These are phyloP conservation scores for Linnemannia schmuckeri DNA, from an alignment of 192 early-diverging fungal genomes.

Conservation along the genomic window DNA sequence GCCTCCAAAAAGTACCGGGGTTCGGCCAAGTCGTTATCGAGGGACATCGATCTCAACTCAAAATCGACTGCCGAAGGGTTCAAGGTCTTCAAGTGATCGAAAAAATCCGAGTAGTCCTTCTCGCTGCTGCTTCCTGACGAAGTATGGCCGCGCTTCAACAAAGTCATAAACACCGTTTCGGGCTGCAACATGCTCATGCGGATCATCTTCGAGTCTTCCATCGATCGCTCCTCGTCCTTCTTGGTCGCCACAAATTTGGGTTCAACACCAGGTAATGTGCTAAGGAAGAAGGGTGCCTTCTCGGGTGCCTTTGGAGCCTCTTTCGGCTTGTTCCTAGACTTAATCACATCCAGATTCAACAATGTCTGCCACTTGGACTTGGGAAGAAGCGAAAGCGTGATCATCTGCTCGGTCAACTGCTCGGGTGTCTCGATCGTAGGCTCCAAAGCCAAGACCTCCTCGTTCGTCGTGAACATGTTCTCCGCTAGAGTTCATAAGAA, in stretches of 20 bases:
- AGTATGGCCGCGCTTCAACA: conserved; percentile 66
- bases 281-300: conserved; percentile 95
- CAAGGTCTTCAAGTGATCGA: conserved; percentile 80
- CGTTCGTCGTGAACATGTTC: conserved; percentile 45
- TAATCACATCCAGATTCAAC: conserved; percentile 90
- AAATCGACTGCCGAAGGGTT: conserved; percentile 89
- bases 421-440: conserved; percentile 61
- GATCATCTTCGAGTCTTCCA: conserved; percentile 56
- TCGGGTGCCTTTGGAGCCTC: conserved; percentile 92
- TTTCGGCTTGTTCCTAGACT: conserved; percentile 92
- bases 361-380: conserved; percentile 93
- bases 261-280: conserved; percentile 78
- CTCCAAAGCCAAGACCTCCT: conserved; percentile 46
- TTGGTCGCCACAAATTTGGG: conserved; percentile 73
- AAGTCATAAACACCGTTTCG: conserved; percentile 72
- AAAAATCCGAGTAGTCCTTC: conserved; percentile 67
- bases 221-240: conserved; percentile 55
- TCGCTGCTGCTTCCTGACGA: conserved; percentile 49
- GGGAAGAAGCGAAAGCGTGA: conserved; percentile 86
- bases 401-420: conserved; percentile 84
- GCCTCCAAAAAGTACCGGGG: conserved; percentile 78
- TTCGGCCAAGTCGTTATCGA: conserved; percentile 74
- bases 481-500: conserved; percentile 13
- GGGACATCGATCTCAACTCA: conserved; percentile 83
- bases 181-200: conserved; percentile 63